Percentiles rank a stretch among this genome's conserved stretches.
Conservation (phyloP, 2,329 filamentous ascomycete genomes). For the Monosporascus cannonballus region DNA sequence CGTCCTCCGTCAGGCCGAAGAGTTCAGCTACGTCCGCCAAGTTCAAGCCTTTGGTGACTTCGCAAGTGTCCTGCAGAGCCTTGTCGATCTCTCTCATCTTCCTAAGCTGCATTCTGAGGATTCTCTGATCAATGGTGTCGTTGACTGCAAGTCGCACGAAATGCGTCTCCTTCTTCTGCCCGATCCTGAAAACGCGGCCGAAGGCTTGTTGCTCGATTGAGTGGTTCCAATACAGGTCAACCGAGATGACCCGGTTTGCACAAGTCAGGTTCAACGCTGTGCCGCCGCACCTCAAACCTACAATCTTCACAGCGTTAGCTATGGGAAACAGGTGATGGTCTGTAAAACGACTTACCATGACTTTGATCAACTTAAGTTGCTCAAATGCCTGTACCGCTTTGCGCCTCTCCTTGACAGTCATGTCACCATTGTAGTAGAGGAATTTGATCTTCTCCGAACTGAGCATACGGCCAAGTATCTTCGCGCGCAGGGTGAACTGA, state of each 20-base stretch:
- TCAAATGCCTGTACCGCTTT: conserved; percentile 19
- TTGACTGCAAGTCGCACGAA: conserved; percentile 50
- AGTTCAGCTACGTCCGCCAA: neutral
- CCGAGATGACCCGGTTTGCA: conserved; percentile 47
- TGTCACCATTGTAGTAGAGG: conserved; percentile 30
- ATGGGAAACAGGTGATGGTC: neutral
- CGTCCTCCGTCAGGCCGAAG: neutral
- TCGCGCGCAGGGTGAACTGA: conserved; percentile 1
- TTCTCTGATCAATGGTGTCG: neutral
- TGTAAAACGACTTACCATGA: conserved; percentile 29
- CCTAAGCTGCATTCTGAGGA: neutral
- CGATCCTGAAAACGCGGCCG: conserved; percentile 56
- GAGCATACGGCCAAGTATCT: conserved; percentile 31
- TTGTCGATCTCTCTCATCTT: neutral
- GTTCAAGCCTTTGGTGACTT: neutral
- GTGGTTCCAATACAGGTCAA: conserved; percentile 58
- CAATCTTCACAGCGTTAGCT: conserved; percentile 21
- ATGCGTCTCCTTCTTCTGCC: conserved; percentile 54
- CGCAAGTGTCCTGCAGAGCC: neutral
- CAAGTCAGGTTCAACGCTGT: conserved; percentile 34
- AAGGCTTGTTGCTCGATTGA: conserved; percentile 57
- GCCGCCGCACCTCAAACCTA: conserved; percentile 28
- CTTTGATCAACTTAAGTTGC: conserved; percentile 5
- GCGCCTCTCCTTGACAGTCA: conserved; percentile 7
- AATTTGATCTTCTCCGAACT: conserved; percentile 24